A percentile compares a stretch with the other conserved stretches of the same genome.
phyloP scores from a whole-genome alignment of 176 grass and related monocot genomes.

The Lolium multiflorum region DNA sequence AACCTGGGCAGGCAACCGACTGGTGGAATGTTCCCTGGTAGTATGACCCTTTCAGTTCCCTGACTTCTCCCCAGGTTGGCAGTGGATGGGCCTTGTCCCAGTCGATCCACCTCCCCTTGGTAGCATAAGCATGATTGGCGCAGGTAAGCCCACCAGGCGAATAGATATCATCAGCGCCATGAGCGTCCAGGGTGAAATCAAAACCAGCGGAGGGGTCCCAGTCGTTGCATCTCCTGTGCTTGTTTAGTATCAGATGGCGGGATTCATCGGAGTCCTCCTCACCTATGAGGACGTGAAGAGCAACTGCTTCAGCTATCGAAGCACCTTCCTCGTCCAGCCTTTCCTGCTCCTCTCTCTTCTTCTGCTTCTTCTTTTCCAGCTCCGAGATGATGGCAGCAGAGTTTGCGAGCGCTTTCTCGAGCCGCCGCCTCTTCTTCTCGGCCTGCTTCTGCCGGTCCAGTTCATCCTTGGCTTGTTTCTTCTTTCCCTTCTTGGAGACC shows the following conservation, averaged over 20 bases:
- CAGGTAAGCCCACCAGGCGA: slow-evolving; percentile 19
- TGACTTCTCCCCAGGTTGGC: slow-evolving; percentile 51
- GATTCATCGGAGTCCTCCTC: slow-evolving; percentile 88
- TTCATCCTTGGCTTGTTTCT: slow-evolving; percentile 82
- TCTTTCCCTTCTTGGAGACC: slow-evolving; percentile 79
- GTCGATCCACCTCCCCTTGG: slow-evolving; percentile 59
- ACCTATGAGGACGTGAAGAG: slow-evolving; percentile 91
- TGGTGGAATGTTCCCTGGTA: slow-evolving; percentile 47
- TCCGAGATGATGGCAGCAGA: slow-evolving; percentile 89
- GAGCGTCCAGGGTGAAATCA: background rate
- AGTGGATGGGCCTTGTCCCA: slow-evolving; percentile 49
- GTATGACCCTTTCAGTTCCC: slow-evolving; percentile 48
- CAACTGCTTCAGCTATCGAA: slow-evolving; percentile 87
- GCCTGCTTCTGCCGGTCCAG: slow-evolving; percentile 80
- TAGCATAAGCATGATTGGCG: slow-evolving; percentile 35
- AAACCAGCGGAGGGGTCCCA: slow-evolving; percentile 55
- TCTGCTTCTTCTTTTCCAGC: slow-evolving; percentile 91
- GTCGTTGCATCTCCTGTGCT: slow-evolving; percentile 58
- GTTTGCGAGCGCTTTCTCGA: slow-evolving; percentile 87
- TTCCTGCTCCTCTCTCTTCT: slow-evolving; percentile 82
- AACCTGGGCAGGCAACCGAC: slow-evolving; percentile 68
- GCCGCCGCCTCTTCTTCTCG: slow-evolving; percentile 76
- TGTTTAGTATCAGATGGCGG: slow-evolving; percentile 60
- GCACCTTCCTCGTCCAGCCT: slow-evolving; percentile 98
- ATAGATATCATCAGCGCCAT: background rate